Percentiles rank a stretch among this genome's conserved stretches.
Evolutionary conservation across 2,329 filamentous ascomycete genomes (phyloP).

Genomic region (Stachybotrys chlorohalonatus): DNA sequence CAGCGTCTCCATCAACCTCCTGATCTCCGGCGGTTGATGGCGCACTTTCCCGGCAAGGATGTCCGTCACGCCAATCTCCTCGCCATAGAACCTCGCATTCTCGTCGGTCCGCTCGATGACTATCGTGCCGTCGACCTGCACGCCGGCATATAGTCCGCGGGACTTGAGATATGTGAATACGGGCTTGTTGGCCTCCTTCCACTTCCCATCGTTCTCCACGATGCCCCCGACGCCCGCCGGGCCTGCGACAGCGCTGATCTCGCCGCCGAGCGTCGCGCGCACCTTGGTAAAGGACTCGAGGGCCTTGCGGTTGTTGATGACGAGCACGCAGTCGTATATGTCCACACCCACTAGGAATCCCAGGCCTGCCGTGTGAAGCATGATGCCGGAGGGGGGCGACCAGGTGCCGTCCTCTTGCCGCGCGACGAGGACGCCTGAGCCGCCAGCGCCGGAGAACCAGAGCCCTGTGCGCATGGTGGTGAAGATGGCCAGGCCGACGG

Average conservation of each 20-base stretch:
- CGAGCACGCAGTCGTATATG: conserved; percentile 80
- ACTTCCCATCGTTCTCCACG: conserved; percentile 47
- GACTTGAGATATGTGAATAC: conserved; percentile 69
- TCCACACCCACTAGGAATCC: conserved; percentile 75
- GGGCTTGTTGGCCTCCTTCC: conserved; percentile 40
- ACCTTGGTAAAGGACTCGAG: conserved; percentile 67
- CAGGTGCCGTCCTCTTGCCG: conserved; percentile 57
- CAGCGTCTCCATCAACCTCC: conserved; percentile 22
- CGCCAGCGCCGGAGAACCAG: conserved; percentile 58
- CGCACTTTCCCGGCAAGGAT: conserved; percentile 36
- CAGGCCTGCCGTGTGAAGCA: conserved; percentile 69
- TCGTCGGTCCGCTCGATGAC: conserved; percentile 76
- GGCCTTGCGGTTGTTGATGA: conserved; percentile 71
- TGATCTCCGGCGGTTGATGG: conserved; percentile 13
- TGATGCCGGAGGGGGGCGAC: conserved; percentile 73
- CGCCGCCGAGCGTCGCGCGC: conserved; percentile 66
- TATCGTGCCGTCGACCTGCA: conserved; percentile 78
- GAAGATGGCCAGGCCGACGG: conserved; percentile 62
- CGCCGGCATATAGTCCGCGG: conserved; percentile 75
- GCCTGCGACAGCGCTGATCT: conserved; percentile 65
- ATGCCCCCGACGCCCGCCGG: conserved; percentile 61
- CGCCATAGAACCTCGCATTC: conserved; percentile 75
- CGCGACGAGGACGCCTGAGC: conserved; percentile 54
- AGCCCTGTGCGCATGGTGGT: conserved; percentile 59
- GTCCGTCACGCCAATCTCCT: conserved; percentile 33